Evolutionary conservation across 164 flowering plant genomes (phyloP).

Genomic region (Magnolia officinalis): DNA sequence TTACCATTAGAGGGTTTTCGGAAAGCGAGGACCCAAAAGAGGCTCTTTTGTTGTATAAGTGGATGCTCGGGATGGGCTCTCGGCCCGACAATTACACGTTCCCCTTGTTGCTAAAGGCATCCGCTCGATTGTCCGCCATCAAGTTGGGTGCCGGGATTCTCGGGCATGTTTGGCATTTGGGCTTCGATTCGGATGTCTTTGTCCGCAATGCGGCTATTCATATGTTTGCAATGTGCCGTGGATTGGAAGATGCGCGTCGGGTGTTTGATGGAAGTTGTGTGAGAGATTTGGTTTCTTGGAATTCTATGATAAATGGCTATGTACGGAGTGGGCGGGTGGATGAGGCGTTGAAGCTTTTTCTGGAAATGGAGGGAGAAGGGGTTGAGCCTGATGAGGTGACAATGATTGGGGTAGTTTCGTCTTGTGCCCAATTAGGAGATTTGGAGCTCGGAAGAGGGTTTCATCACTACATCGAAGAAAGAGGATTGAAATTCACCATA

Average conservation of each 20-base stretch:
- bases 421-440: too few relatives aligned
- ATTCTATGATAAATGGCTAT: constrained; percentile 69
- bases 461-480: too few relatives aligned
- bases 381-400: constrained; percentile 7
- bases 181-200: constrained; percentile 40
- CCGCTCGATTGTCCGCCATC: constrained; percentile 24
- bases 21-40: constrained; percentile 30
- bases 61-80: constrained; percentile 35
- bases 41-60: constrained; percentile 43
- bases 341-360: constrained; percentile 39
- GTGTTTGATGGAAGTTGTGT: constrained; percentile 53
- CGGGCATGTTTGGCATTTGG: constrained; percentile 50
- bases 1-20: constrained; percentile 38
- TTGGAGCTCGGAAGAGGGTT: too few relatives aligned
- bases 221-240: constrained; percentile 39
- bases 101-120: constrained; percentile 53
- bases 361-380: constrained; percentile 36
- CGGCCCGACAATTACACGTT: constrained; percentile 56
- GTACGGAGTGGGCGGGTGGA: constrained; percentile 34
- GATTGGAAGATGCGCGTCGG: background rate
- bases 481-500: too few relatives aligned
- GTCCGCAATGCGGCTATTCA: constrained; percentile 45
- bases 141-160: constrained; percentile 34
- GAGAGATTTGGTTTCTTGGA: constrained; percentile 74
- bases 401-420: too few relatives aligned